Base-by-base conservation (phyloP, 2,329 filamentous ascomycete genomes). In the Polytolypa hystricis region DNA sequence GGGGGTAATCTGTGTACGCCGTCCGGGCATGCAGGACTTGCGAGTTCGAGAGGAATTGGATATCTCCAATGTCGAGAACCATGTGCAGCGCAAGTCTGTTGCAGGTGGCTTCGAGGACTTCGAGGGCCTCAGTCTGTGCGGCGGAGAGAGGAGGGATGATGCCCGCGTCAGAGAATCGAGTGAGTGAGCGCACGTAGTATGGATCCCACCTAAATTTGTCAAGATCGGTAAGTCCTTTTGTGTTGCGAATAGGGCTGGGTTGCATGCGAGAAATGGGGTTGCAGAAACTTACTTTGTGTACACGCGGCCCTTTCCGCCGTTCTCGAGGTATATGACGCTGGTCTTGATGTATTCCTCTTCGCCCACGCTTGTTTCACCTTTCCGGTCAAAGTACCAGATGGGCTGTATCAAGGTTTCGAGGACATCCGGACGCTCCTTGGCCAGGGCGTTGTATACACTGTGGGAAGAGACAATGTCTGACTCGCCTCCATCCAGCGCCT, bases 361-460 rank as follows among this genome's bases (percentile, higher is more conserved):
- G 9, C 83, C 84, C 10, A 68, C 63, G 15, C 77, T 82, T 1
- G 74, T 76, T 65, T 93, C 85, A 8, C 85, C 85, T 65, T 93
- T 93, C 37, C 85, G 79, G 60, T 93, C 85, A 57, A 93, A 89
- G 64, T 93, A 91, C 85, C 85, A 93, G 45, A 85, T 75, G 1
- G 85, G 84, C 55, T 79, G 64, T 1, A 81, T 80, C 36, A 93
- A 66, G 4, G 78, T 70, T 56, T 82, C 75, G 1, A 84, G 79
- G 1, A 93, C 79, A 50, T 89, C 84, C 0, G 84, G 84, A 16
- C 83, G 70, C 54, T 89, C 76, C 26, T 59, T 60, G 54, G 85
- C 82, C 23, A 93, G 68, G 25, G 71, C 71, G 60, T 93, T 93
- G 75, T 81, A 93, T 26, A 93, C 81, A 47, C 78, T 66, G 57